Evolutionary conservation across 345 rosid genomes (phyloP), one percentile per base, ranked within the genome.

Genomic region (Pugionium dolabratum): DNA sequence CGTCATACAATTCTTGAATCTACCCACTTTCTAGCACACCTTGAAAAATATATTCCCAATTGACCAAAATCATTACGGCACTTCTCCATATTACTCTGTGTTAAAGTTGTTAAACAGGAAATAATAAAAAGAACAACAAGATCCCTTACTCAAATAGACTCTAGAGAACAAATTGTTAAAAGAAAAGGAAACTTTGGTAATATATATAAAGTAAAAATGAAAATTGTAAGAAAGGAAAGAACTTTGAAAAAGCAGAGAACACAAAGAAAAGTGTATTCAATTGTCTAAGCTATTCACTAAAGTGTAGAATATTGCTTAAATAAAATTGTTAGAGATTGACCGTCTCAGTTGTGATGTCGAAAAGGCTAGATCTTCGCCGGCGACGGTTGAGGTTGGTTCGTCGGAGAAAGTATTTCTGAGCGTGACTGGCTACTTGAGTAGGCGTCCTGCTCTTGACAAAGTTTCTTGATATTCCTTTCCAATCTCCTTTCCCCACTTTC

Each of bases 401-500:
- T 48, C 99, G 87, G 63, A 90, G 92, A 44, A 88, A 94, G 71
- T 90, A 88, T 49, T 94, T 94, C 83, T 94, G 99, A 68, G 99
- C 99, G 32, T 94, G 99, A 35, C 99, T 94, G 3, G 99, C 99
- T 4, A 94, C 99, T 80, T 94, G 99, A 6, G 99, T 90, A 1
- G 99, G 96, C 1, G 97, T 94, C 67, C 99, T 80, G 51, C 89
- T 83, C 81, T 88, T 90, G 31, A 93, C 98, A 63, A 83, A 93
- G 72, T 86, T 88, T 32, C 87, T 79, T 3, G 98, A 93, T n/a
- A 93, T 93, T 10, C 97, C 98, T 71, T 90, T 88, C 99, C 97
- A 90, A 62, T 90, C 99, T 49, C 97, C 97, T 71, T 83, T 94
- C 10, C 99, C 99, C 27, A 86, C 95, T 55, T 79, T 94, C 81